Evolutionary conservation across 2,329 filamentous ascomycete genomes (phyloP).

Genomic region (Lojkania enalia): DNA sequence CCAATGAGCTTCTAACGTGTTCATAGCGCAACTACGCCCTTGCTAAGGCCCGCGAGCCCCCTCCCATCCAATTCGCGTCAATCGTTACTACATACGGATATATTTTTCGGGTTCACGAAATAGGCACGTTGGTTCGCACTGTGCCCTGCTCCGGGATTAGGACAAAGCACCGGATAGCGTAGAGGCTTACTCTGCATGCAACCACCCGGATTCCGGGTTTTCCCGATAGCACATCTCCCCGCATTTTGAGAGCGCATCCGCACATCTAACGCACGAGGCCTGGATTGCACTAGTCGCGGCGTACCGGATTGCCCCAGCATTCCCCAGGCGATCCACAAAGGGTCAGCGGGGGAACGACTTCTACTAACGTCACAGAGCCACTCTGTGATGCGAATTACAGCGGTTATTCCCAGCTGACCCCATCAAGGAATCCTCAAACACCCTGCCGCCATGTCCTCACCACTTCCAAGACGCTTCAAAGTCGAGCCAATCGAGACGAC

Average conservation of each 20-base stretch:
- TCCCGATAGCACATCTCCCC: conserved; percentile 23
- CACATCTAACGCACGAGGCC: conserved; percentile 5
- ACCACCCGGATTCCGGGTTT: conserved; percentile 15
- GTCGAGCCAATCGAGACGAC: conserved; percentile 42
- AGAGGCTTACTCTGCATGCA: background rate
- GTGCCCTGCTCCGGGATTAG: no score
- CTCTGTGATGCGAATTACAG: conserved; percentile 19
- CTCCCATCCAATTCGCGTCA: no score
- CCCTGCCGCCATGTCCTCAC: conserved; percentile 32
- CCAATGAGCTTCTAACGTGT: no score
- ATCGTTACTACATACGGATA: no score
- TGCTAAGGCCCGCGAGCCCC: no score
- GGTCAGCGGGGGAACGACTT: background rate
- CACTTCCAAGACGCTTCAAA: conserved; percentile 42
- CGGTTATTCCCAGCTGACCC: background rate
- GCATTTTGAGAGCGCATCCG: conserved; percentile 15
- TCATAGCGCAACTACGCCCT: no score
- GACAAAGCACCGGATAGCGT: no score
- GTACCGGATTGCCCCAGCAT: background rate
- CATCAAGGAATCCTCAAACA: conserved; percentile 5
- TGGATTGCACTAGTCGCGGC: conserved; percentile 15
- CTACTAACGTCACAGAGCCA: background rate
- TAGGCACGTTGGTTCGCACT: no score
- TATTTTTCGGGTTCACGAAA: no score
- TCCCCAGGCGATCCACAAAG: background rate